Conservation (phyloP, 768 basidiomycete genomes). For the Collybiopsis luxurians region DNA sequence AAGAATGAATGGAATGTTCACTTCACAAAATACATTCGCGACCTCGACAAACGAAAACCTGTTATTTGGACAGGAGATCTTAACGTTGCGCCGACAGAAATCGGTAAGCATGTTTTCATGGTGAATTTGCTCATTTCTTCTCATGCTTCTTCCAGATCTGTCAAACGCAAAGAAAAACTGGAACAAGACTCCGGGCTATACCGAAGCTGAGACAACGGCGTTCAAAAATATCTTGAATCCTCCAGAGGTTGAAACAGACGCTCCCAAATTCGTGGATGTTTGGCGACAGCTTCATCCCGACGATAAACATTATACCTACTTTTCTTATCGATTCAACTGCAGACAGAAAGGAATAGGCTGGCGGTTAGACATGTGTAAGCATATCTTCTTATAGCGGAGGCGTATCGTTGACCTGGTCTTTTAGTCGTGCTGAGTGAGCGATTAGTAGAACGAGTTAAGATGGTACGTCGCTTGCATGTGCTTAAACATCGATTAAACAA, state of each 20-base stretch:
- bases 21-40: conserved; percentile 70
- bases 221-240: conserved; percentile 68
- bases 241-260: conserved; percentile 29
- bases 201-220: conserved; percentile 74
- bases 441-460: conserved; percentile 58
- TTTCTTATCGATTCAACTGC: conserved; percentile 80
- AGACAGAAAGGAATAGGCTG: conserved; percentile 80
- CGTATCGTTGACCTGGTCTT: background rate
- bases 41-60: conserved; percentile 74
- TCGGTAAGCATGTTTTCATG: conserved; percentile 38
- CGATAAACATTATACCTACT: conserved; percentile 79
- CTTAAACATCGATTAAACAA: background rate
- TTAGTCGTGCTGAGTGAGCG: conserved; percentile 77
- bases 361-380: conserved; percentile 82
- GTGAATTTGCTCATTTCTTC: background rate
- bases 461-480: conserved; percentile 29
- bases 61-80: conserved; percentile 89
- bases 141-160: conserved; percentile 48
- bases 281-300: conserved; percentile 75
- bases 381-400: conserved; percentile 15
- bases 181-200: conserved; percentile 89
- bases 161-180: conserved; percentile 70
- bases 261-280: conserved; percentile 66
- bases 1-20: conserved; percentile 81
- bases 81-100: conserved; percentile 79